Conservation (phyloP, 768 basidiomycete genomes). For the Hydnomerulius pinastri region DNA sequence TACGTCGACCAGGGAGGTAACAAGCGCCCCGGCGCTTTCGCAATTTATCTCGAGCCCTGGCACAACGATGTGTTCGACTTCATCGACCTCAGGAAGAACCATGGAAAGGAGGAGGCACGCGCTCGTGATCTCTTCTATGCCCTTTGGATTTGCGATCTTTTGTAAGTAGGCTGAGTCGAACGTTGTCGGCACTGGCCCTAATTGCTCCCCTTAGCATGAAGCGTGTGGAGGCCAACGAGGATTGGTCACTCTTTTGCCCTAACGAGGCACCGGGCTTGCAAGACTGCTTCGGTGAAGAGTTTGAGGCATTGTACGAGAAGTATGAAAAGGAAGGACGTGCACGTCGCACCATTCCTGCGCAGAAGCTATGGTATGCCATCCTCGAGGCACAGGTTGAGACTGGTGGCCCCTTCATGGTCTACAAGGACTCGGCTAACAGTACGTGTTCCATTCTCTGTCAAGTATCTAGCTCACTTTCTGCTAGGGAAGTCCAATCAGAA, state of each 20-base stretch:
- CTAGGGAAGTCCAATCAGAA: constrained; percentile 98
- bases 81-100: constrained; percentile 97
- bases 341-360: constrained; percentile 83
- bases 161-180: constrained; percentile 52
- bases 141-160: constrained; percentile 96
- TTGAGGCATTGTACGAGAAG: constrained; percentile 79
- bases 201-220: constrained; percentile 70
- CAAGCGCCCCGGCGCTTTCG: constrained; percentile 98
- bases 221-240: constrained; percentile 83
- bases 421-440: constrained; percentile 97
- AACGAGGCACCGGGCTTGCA: constrained; percentile 90
- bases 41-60: constrained; percentile 99
- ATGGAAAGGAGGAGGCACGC: constrained; percentile 96
- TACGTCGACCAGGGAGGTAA: constrained; percentile 99
- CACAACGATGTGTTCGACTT: constrained; percentile 97
- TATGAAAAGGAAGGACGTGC: constrained; percentile 92
- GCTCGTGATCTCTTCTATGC: constrained; percentile 98
- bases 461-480: background rate
- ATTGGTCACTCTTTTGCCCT: constrained; percentile 98
- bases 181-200: background rate
- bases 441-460: constrained; percentile 28
- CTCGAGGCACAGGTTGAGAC: constrained; percentile 98
- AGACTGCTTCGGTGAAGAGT: constrained; percentile 89
- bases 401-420: constrained; percentile 98
- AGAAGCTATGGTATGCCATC: constrained; percentile 98